Evolutionary conservation across 2,329 filamentous ascomycete species (phyloP).

Genomic region (Diaporthe eres): DNA sequence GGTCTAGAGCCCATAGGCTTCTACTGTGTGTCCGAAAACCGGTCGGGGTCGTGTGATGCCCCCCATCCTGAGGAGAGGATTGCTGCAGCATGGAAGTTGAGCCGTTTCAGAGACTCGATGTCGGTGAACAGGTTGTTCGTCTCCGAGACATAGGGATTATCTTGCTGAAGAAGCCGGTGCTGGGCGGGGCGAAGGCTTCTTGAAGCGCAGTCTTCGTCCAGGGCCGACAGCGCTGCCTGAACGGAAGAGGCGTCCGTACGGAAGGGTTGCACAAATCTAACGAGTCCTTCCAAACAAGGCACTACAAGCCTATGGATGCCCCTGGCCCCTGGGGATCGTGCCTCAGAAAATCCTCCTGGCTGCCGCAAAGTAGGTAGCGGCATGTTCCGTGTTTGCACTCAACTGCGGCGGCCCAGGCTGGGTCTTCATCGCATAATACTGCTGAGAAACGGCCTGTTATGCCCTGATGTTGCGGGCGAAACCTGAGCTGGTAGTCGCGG

Average conservation of each 20-base stretch:
- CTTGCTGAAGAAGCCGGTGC: conserved; percentile 7
- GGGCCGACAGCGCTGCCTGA: conserved; percentile 7
- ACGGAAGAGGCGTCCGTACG: not conserved
- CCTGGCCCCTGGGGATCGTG: not conserved
- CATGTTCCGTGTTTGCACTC: conserved; percentile 13
- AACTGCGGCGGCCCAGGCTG: conserved; percentile 11
- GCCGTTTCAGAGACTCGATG: conserved; percentile 17
- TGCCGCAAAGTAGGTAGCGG: not conserved
- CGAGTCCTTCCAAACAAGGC: not conserved
- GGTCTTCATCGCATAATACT: conserved; percentile 18
- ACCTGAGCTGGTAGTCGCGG: not conserved
- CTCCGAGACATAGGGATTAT: not conserved
- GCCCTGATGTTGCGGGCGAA: not conserved
- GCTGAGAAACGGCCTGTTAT: not conserved
- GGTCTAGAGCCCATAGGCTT: conserved; percentile 28
- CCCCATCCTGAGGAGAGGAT: not conserved
- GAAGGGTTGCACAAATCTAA: conserved; percentile 6
- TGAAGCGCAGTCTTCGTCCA: conserved; percentile 6
- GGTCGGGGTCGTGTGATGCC: conserved; percentile 21
- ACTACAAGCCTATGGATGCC: not conserved
- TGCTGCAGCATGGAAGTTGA: conserved; percentile 16
- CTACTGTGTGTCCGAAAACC: conserved; percentile 4
- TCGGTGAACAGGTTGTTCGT: not conserved
- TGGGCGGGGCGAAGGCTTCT: not conserved
- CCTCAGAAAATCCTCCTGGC: conserved; percentile 6